Base-by-base conservation (phyloP, 139 green algal genomes). In the Chlamydomonas sphaeroides region DNA sequence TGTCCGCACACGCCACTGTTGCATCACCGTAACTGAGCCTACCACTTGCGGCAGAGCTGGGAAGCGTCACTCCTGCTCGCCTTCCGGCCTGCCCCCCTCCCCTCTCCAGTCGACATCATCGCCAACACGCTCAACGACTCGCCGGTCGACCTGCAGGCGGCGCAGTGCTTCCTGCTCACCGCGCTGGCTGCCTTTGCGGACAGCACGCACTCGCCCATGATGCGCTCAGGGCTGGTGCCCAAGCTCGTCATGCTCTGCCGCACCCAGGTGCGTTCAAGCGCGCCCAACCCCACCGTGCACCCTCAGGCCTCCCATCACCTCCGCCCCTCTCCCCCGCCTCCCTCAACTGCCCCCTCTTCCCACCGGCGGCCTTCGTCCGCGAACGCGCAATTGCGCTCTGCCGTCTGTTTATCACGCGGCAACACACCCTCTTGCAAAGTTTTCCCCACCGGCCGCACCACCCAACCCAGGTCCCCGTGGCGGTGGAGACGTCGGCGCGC, bases 151-250 rank as follows among this genome's bases (percentile, higher is more conserved):
- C 59, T 90, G 63, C 79, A 85, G 48, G 62, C 56, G 36, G 68
- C 87, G 0, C 79, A 85, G 78, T 86, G 79, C 78, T 91, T 86
- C 83, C 67, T 91, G 56, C 63, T 91, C 1, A 87, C 87, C 2
- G 87, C 70, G 3, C 51, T 90, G 18, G 87, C 72, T 6, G 87
- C 87, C 17, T 91, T 91, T 63, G 76, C 62, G 48, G 68, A 87
- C 14, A 63, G 59, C 8, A 77, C 84, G 3, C 87, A 91, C 49
- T 42, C 36, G 2, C 59, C 57, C n/a, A 79, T 91, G 38, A 81
- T 88, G 70, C 32, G 36, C 0, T 68, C 79, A 0, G 87, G 87
- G 18, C 69, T 90, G 23, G 65, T 89, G 20, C 79, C 85, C 1
- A 79, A 83, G 66, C 85, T 89, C 0, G 85, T 86, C 0, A 32